Conservation (phyloP, 1,284 basidiomycete species). For the Trametes polyzona region DNA sequence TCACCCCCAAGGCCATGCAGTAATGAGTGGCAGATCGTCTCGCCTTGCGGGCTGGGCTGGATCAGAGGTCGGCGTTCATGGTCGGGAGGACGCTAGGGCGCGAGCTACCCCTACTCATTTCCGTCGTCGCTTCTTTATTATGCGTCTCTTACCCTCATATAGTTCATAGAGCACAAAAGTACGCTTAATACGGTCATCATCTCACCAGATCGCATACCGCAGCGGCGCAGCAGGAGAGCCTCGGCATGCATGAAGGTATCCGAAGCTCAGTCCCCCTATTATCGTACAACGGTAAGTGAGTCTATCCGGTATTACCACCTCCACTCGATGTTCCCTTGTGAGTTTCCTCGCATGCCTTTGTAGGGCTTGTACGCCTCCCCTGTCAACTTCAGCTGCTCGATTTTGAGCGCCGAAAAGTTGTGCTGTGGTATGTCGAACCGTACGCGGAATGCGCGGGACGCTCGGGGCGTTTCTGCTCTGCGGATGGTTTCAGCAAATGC, state of each 20-base stretch:
- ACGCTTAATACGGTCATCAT: conserved; percentile 16
- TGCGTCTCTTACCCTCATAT: conserved; percentile 20
- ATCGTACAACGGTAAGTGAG: conserved; percentile 7
- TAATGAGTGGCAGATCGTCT: not conserved
- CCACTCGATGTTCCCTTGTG: conserved; percentile 72
- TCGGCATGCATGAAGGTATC: too few relatives aligned
- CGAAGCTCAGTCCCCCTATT: not conserved
- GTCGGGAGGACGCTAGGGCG: not conserved
- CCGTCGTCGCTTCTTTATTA: not conserved
- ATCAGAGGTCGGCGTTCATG: not conserved
- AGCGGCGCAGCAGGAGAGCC: too few relatives aligned
- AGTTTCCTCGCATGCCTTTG: conserved; percentile 69
- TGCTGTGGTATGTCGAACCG: conserved; percentile 74
- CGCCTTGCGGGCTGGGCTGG: too few relatives aligned
- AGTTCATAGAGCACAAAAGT: conserved; percentile 27
- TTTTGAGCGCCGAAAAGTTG: conserved; percentile 80
- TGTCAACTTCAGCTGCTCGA: conserved; percentile 85
- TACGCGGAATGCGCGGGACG: conserved; percentile 74
- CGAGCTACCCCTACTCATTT: conserved; percentile 3
- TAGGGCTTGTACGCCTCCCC: conserved; percentile 79
- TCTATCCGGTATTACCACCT: conserved; percentile 53
- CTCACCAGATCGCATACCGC: not conserved
- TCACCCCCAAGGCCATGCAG: not conserved
- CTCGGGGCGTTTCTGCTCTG: conserved; percentile 47
- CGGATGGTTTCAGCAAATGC: not conserved